A percentile compares a stretch with the other conserved stretches of the same genome.
Evolutionary conservation across 2,329 filamentous ascomycete species (phyloP).

Genomic region (Chaetomium sp.): DNA sequence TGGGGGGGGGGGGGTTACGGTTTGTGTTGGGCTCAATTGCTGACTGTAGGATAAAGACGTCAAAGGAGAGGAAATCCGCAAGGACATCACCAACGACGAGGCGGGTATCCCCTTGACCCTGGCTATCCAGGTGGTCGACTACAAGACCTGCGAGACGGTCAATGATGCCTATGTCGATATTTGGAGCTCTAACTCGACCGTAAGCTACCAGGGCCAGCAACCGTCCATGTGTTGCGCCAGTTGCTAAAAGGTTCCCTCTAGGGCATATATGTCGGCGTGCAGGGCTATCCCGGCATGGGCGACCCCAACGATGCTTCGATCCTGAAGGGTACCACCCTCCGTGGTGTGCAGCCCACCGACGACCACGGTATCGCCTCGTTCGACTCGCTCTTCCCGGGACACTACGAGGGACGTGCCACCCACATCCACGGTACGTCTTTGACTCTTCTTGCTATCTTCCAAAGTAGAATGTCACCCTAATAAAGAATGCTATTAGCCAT

Average conservation of each 20-base stretch:
- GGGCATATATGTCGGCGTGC: slow-evolving; percentile 31
- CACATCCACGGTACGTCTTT: slow-evolving; percentile 37
- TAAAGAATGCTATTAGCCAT: slow-evolving; percentile 13
- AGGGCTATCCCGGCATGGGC: slow-evolving; percentile 31
- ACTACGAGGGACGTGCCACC: slow-evolving; percentile 40
- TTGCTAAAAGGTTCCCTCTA: neutral
- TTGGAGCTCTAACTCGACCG: slow-evolving; percentile 43
- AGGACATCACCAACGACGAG: slow-evolving; percentile 42
- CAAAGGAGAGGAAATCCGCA: slow-evolving; percentile 43
- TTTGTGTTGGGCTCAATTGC: neutral
- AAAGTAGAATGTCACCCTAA: no score
- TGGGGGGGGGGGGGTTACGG: neutral
- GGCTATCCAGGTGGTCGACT: slow-evolving; percentile 49
- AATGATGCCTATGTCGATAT: slow-evolving; percentile 45
- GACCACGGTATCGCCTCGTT: slow-evolving; percentile 35
- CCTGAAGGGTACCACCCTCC: slow-evolving; percentile 36
- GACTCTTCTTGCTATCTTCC: no score
- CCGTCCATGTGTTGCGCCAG: neutral
- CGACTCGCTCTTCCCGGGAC: slow-evolving; percentile 38
- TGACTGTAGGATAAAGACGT: slow-evolving; percentile 31
- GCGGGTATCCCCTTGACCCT: slow-evolving; percentile 42
- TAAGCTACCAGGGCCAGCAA: slow-evolving; percentile 1
- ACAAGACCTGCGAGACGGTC: slow-evolving; percentile 46
- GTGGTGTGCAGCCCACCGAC: slow-evolving; percentile 36
- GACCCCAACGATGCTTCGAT: slow-evolving; percentile 34